These are phyloP conservation scores for Carex myosuroides DNA, from an alignment of 176 grass and related monocot species.

Conservation along the genomic window DNA sequence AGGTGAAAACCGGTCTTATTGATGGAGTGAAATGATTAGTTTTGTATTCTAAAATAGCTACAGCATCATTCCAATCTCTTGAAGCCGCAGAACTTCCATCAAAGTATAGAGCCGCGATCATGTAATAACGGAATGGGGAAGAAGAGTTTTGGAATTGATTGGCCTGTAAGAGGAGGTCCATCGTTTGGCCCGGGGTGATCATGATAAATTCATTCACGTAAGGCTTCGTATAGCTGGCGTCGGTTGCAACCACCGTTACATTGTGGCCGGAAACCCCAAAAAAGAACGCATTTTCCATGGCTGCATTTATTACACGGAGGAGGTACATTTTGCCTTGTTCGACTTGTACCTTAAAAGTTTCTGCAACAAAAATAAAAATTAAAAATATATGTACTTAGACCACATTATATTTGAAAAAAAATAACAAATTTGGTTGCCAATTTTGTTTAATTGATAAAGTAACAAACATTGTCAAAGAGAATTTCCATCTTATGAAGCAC, in stretches of 20 bases:
- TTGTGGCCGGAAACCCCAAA: conserved; percentile 55
- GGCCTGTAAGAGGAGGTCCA: conserved; percentile 61
- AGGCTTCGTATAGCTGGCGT: conserved; percentile 64
- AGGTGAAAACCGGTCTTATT: background rate
- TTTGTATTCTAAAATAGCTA: conserved; percentile 18
- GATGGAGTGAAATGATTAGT: background rate
- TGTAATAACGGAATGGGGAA: conserved; percentile 21
- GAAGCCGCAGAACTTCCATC: no score
- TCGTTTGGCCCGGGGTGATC: conserved; percentile 65
- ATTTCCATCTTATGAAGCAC: no score
- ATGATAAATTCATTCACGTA: conserved; percentile 57
- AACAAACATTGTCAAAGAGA: no score
- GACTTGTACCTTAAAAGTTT: conserved; percentile 34
- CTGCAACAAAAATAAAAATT: background rate
- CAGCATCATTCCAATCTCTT: background rate
- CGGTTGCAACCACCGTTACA: conserved; percentile 69
- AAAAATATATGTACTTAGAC: no score
- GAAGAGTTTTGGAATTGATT: conserved; percentile 13
- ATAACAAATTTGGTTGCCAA: no score
- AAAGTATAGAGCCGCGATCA: background rate
- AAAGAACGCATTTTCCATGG: conserved; percentile 53
- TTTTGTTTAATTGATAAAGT: no score
- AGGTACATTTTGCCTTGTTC: conserved; percentile 37
- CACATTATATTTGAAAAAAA: no score
- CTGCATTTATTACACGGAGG: conserved; percentile 67